Evolutionary conservation across 2,329 filamentous ascomycete genomes (phyloP), one percentile per base, ranked within the genome.

Genomic region (Neurospora sp.): DNA sequence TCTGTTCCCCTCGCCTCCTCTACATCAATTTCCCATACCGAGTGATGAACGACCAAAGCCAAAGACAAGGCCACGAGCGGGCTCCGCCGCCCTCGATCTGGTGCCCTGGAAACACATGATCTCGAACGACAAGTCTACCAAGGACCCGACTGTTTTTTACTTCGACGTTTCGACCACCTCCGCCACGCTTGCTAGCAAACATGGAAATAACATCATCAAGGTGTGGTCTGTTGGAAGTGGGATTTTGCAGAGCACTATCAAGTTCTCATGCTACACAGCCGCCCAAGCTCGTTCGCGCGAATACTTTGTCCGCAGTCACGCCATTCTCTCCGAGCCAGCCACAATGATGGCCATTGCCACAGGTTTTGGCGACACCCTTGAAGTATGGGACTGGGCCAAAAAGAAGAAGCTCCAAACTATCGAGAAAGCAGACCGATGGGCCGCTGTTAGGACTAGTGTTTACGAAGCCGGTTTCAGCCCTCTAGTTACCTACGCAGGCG

Each of bases 281-380:
- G 78, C 79, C 0, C 79, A 78, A 66, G 74, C 77, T 1, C 79
- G 81, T 0, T 81, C 79, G 4, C 79, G 81, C 69, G 80, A 82
- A 43, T 82, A 81, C 71, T 77, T 82, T 68, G 79, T 82, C n/a
- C 80, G 80, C 70, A 81, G 80, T 69, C 81, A 82, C 70, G 77
- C 79, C 40, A 80, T 82, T 70, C 76, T 82, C 13, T 82, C 80
- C 2, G 81, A 82, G 72, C 72, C 79, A 1, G 76, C 76, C n/a
- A 79, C 75, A 66, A 73, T 82, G 38, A 76, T 81, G 13, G 81
- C 79, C 43, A 78, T 82, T 52, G 76, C 80, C n/a, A 76, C 79
- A 1, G 77, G 77, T 7, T 82, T 82, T 68, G 81, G 81, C 38
- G 77, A 80, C 68, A 75, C 78, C 2, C 73, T 82, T 43, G 80